Base-by-base conservation (phyloP, 345 rosid species). In the Boechera stricta region DNA sequence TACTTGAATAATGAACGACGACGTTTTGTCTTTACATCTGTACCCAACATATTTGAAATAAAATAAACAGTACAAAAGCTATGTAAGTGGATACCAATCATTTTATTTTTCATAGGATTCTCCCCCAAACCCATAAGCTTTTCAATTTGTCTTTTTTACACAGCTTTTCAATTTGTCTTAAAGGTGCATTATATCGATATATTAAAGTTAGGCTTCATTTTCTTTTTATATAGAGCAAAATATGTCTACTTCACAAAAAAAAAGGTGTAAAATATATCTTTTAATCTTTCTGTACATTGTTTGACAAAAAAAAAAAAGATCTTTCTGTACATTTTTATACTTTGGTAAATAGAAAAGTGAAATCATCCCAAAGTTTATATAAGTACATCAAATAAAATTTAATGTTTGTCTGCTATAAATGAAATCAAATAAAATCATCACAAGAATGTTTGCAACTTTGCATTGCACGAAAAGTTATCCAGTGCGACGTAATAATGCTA, bases 41-140 rank as follows among this genome's bases (percentile, higher is more conserved):
- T 67, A 67, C 8, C 55, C 68, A 75, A 57, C 72, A 35, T 47
- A 57, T 10, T 66, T 47, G 41, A 66, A 26, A 31, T n/a, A 48
- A 13, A 13, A 18, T 4, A 49, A 66, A 21, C 49, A 61, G 6
- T 61, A 21, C 33, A 56, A 65, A 65, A 74, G 39, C 13, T 45
- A 11, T 56, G 26, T 45, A 26, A 47, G 39, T 36, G 41, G 32
- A 35, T 66, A 7, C 5, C 45, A 76, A 63, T 77, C 71, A 77
- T 64, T 55, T 32, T 53, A 2, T 42, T 33, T 32, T 69, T 48
- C 80, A 70, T 71, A 62, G 80, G 80, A 77, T 77, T 48, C 80
- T 41, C 35, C 60, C 3, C 51, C 18, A 44, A 69, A 56, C 59
- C 64, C 64, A 62, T 24, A 32, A 15, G n/a, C 58, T 69, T 76